Evolutionary conservation across 2,329 filamentous ascomycete species (phyloP), one percentile per base, ranked within the genome.

Genomic region (Fusarium decemcellulare): DNA sequence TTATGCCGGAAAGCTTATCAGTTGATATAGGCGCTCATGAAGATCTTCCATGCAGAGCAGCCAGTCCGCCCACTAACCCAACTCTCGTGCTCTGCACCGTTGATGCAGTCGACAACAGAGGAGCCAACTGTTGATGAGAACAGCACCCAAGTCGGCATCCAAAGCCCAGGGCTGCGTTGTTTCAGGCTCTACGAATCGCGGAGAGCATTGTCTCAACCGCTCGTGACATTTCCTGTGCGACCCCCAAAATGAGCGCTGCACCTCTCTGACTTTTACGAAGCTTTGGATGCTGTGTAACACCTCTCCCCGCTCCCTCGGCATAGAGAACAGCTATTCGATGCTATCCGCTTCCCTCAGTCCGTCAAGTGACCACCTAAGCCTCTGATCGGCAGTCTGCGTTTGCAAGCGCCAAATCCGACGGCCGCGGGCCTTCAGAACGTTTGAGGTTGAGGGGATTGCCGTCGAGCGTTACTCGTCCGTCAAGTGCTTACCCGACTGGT

Each of bases 41-140:
- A 54, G 52, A 67, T 70, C 63, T 70, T 54, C 51, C 55, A 43
- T 56, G 63, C 54, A 64, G 37, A 55, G 55, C 42, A 59, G 54
- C 46, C 51, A 44, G 55, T 55, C 53, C 42, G 51, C 56, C 46
- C 42, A 16, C 30, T 36, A 39, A 44, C 46, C 42, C 51, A 53
- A 40, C 42, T 50, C 40, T 32, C 56, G 43, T 62, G 40, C 30
- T 51, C 37, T 34, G 51, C 39, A 52, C 30, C 47, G 30, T 56
- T 39, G 23, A 63, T 51, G 39, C 29, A 48, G 18, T 32, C 47
- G 46, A 47, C 32, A 53, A 11, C 52, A 37, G 53, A 53, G 23
- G 36, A 37, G 51, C 37, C 30, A 55, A 42, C 48, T 18, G 48
- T 62, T 23, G 30, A 44, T 42, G 56, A 15, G 44, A 40, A 46